A percentile compares a stretch with the other conserved stretches of the same genome.
phyloP scores from a whole-genome alignment of 306 rosid genomes.

The Mimosa pudica region DNA sequence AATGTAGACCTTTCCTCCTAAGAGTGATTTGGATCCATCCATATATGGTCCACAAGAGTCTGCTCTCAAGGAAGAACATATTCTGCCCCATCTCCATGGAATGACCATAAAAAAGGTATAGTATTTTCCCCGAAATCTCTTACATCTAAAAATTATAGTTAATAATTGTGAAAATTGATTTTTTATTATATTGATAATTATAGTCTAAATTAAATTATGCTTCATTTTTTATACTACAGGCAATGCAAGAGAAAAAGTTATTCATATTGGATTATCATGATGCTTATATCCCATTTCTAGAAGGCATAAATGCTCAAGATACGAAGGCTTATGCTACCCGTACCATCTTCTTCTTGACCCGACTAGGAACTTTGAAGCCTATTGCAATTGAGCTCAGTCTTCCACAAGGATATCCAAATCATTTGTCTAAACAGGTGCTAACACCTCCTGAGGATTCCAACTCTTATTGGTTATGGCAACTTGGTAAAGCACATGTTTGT shows the following conservation, averaged over 20 bases:
- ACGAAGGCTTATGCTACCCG: slow-evolving; percentile 47
- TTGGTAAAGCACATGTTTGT: slow-evolving; percentile 48
- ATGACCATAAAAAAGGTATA: slow-evolving; percentile 43
- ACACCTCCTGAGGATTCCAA: slow-evolving; percentile 44
- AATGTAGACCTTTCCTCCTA: slow-evolving; percentile 44
- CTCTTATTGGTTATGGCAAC: slow-evolving; percentile 47
- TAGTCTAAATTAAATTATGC: not conserved
- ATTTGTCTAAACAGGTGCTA: slow-evolving; percentile 41
- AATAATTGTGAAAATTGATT: no score
- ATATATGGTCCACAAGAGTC: slow-evolving; percentile 44
- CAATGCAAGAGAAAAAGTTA: slow-evolving; percentile 37
- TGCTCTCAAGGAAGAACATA: slow-evolving; percentile 48
- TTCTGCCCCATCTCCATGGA: slow-evolving; percentile 36
- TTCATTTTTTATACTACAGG: slow-evolving; percentile 11
- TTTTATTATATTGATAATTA: not conserved
- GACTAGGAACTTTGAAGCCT: slow-evolving; percentile 40
- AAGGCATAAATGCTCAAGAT: slow-evolving; percentile 43
- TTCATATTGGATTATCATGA: slow-evolving; percentile 48
- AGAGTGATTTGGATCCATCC: slow-evolving; percentile 43
- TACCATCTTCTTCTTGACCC: not conserved
- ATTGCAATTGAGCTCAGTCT: slow-evolving; percentile 45
- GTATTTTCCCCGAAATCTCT: slow-evolving; percentile 25
- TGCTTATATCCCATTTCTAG: slow-evolving; percentile 39
- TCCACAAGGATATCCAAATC: slow-evolving; percentile 18
- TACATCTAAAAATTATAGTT: not conserved